Evolutionary conservation across 345 rosid genomes (phyloP).

Genomic region (Dipteronia dyeriana): DNA sequence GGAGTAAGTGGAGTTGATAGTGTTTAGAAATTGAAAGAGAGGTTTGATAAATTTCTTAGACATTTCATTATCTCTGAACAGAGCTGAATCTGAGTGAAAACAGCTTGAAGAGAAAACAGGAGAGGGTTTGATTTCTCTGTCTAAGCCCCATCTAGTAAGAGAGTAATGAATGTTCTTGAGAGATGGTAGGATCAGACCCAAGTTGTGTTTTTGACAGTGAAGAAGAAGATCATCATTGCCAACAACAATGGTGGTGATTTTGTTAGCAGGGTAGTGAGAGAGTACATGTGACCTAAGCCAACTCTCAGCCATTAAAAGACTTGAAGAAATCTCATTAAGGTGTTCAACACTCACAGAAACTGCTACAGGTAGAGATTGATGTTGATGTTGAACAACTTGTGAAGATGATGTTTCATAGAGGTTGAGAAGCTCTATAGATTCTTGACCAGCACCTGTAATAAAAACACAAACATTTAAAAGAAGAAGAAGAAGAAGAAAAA

Average conservation of each 20-base stretch:
- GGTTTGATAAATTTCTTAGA: conserved; percentile 35
- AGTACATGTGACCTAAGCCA: conserved; percentile 72
- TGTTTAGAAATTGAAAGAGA: conserved; percentile 41
- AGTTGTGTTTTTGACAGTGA: conserved; percentile 42
- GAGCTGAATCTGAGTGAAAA: conserved; percentile 26
- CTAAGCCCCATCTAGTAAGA: conserved; percentile 74
- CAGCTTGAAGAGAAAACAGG: conserved; percentile 48
- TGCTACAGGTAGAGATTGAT: conserved; percentile 39
- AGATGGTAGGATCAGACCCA: conserved; percentile 45
- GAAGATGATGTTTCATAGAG: conserved; percentile 30
- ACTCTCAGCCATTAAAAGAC: conserved; percentile 61
- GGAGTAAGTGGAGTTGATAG: conserved; percentile 62
- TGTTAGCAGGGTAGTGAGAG: conserved; percentile 60
- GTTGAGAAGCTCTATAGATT: conserved; percentile 41
- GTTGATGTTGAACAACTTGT: conserved; percentile 34
- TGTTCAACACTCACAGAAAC: conserved; percentile 47
- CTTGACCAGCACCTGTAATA: conserved; percentile 58
- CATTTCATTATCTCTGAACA: conserved; percentile 23
- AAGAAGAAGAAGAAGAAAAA: not conserved
- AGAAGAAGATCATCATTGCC: conserved; percentile 32
- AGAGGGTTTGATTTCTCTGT: conserved; percentile 63
- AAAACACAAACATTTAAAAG: not conserved
- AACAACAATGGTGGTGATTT: conserved; percentile 67
- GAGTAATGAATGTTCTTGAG: conserved; percentile 62
- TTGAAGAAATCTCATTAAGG: conserved; percentile 53